A percentile compares a stretch with the other conserved stretches of the same genome.
Conservation (phyloP, 225 moss, liverwort and hornwort species). For the Bryum argenteum region DNA sequence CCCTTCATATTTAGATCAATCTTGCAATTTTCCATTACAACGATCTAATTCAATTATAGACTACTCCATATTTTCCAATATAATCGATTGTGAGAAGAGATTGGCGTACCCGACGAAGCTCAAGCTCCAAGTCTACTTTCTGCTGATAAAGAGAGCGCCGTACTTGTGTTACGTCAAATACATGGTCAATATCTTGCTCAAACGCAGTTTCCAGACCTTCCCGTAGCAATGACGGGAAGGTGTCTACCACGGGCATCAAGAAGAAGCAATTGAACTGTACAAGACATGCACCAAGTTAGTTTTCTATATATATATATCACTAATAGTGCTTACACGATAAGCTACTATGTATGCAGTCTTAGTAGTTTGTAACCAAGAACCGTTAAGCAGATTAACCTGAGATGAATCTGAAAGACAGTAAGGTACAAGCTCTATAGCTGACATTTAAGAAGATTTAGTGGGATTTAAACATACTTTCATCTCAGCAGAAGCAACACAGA, state of each 20-base stretch:
- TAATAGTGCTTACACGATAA: not conserved
- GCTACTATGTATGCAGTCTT: not conserved
- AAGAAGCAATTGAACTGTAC: slow-evolving; percentile 98
- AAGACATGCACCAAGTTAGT: slow-evolving; percentile 14
- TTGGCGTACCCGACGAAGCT: slow-evolving; percentile 81
- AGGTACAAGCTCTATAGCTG: not conserved
- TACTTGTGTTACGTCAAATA: slow-evolving; percentile 90
- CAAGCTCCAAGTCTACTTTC: slow-evolving; percentile 74
- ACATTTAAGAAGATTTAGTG: not conserved
- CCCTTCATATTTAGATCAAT: not conserved
- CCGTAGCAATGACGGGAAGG: slow-evolving; percentile 88
- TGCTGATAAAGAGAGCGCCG: slow-evolving; percentile 81
- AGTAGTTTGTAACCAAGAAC: not conserved
- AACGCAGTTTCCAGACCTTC: slow-evolving; percentile 94
- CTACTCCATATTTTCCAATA: too few species aligned
- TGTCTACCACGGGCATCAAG: slow-evolving; percentile 99
- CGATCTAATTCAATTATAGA: too few species aligned
- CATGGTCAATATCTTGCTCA: slow-evolving; percentile 91
- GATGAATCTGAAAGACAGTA: not conserved
- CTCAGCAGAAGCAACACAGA: slow-evolving; percentile 89
- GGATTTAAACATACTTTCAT: slow-evolving; percentile 66
- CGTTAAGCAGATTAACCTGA: not conserved
- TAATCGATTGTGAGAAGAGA: not conserved
- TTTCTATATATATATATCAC: not conserved
- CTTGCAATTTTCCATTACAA: too few species aligned